Evolutionary conservation across 2,329 filamentous ascomycete species (phyloP).

Genomic region (Penicillium sp.): DNA sequence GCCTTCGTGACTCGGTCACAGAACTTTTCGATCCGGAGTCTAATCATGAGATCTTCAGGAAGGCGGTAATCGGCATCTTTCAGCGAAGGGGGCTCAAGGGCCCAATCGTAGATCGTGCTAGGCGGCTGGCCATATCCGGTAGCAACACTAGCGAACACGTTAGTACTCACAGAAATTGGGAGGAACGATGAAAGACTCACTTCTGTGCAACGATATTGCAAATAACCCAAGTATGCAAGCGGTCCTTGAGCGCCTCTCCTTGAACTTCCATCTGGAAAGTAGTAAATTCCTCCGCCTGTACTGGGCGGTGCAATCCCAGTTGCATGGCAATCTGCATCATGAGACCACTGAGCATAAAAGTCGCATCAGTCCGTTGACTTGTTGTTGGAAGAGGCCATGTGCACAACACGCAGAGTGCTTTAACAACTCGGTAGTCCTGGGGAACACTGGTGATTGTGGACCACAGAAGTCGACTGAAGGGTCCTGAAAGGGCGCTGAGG

Average conservation of each 20-base stretch:
- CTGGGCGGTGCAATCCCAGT: slow-evolving; percentile 61
- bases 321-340: slow-evolving; percentile 68
- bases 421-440: slow-evolving; percentile 62
- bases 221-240: slow-evolving; percentile 63
- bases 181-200: slow-evolving; percentile 35
- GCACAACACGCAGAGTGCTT: slow-evolving; percentile 61
- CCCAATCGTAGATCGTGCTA: slow-evolving; percentile 60
- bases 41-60: slow-evolving; percentile 50
- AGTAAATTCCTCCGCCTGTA: slow-evolving; percentile 57
- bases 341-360: slow-evolving; percentile 61
- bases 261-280: slow-evolving; percentile 52
- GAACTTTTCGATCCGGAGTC: slow-evolving; percentile 57
- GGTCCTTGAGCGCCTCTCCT: slow-evolving; percentile 61
- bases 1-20: slow-evolving; percentile 57
- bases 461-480: slow-evolving; percentile 59
- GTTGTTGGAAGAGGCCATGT: slow-evolving; percentile 63
- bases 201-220: slow-evolving; percentile 68
- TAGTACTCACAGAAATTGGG: slow-evolving; percentile 1
- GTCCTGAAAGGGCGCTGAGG: slow-evolving; percentile 49
- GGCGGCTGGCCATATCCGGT: slow-evolving; percentile 65
- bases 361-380: slow-evolving; percentile 60
- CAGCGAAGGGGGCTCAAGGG: slow-evolving; percentile 46
- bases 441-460: slow-evolving; percentile 58
- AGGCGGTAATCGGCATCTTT: slow-evolving; percentile 47
- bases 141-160: slow-evolving; percentile 49